Evolutionary conservation across 2,329 filamentous ascomycete genomes (phyloP).

Genomic region (Neopestalotiopsis sp.): DNA sequence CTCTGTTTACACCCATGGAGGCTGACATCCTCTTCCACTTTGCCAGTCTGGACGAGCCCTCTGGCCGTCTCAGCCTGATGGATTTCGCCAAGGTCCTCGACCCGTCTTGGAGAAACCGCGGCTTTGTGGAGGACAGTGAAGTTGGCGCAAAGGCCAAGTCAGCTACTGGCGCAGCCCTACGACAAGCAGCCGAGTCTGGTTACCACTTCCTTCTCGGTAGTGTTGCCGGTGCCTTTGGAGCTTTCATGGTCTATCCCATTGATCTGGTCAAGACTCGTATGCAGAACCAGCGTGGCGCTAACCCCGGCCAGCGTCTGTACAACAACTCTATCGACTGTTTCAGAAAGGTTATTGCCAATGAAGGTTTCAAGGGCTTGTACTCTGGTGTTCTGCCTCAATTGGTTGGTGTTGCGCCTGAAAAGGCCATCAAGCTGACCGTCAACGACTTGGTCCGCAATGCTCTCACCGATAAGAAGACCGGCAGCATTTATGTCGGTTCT

Average conservation of each 20-base stretch:
- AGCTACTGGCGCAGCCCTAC: slow-evolving; percentile 61
- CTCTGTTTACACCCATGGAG: slow-evolving; percentile 97
- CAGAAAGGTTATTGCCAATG: slow-evolving; percentile 89
- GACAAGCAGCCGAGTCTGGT: slow-evolving; percentile 73
- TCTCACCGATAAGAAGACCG: slow-evolving; percentile 75
- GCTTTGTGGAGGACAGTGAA: slow-evolving; percentile 52
- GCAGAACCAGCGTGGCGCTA: slow-evolving; percentile 90
- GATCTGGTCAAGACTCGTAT: slow-evolving; percentile 98
- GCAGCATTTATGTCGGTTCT: slow-evolving; percentile 70
- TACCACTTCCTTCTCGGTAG: slow-evolving; percentile 93
- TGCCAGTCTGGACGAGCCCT: slow-evolving; percentile 87
- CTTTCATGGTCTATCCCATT: slow-evolving; percentile 99
- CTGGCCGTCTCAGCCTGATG: slow-evolving; percentile 78
- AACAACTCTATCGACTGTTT: slow-evolving; percentile 98
- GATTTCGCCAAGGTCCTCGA: slow-evolving; percentile 97
- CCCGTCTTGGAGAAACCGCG: slow-evolving; percentile 81
- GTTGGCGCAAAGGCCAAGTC: slow-evolving; percentile 54
- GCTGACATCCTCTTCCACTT: slow-evolving; percentile 99
- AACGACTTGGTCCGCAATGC: slow-evolving; percentile 87
- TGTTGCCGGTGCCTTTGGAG: slow-evolving; percentile 92
- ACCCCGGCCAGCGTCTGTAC: slow-evolving; percentile 87
- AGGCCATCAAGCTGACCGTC: slow-evolving; percentile 98
- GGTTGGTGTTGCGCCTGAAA: slow-evolving; percentile 97
- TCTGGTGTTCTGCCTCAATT: slow-evolving; percentile 94
- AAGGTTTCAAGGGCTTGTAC: slow-evolving; percentile 89